Conservation (phyloP, 2,329 filamentous ascomycete genomes). For the Diplodia seriata region DNA sequence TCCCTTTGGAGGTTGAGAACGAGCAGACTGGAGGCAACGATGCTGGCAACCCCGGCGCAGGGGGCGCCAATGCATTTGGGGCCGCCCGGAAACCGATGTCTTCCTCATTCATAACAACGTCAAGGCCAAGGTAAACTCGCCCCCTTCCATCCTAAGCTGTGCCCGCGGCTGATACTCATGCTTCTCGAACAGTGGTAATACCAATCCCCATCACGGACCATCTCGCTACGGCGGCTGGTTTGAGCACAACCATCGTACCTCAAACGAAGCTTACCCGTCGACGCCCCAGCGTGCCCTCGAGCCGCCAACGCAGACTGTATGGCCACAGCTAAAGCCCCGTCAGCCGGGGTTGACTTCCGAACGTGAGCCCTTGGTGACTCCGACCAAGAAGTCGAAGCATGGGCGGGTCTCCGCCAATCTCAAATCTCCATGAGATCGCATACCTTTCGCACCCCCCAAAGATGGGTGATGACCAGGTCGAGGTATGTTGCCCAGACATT, state of each 20-base stretch:
- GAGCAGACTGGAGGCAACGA: too few relatives aligned
- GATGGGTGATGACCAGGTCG: too few relatives aligned
- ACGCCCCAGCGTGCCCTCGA: not conserved
- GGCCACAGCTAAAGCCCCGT: not conserved
- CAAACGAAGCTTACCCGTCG: not conserved
- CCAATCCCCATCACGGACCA: not conserved
- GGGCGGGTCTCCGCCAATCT: too few relatives aligned
- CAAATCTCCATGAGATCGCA: too few relatives aligned
- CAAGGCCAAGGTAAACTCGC: slow-evolving; percentile 80
- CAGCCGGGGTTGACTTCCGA: too few relatives aligned
- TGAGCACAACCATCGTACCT: not conserved
- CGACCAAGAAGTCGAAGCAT: too few relatives aligned
- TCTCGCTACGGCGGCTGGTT: not conserved
- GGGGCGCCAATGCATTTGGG: too few relatives aligned
- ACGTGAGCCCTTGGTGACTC: too few relatives aligned
- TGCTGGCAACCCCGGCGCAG: too few relatives aligned
- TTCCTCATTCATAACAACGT: slow-evolving; percentile 99
- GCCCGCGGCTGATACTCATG: slow-evolving; percentile 37
- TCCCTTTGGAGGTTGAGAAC: too few relatives aligned
- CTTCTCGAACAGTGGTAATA: slow-evolving; percentile 67
- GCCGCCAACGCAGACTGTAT: not conserved
- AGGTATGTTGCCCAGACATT: too few relatives aligned
- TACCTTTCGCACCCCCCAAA: too few relatives aligned
- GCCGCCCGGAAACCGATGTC: slow-evolving; percentile 87
- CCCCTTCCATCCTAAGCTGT: slow-evolving; percentile 1